Evolutionary conservation across 2,329 filamentous ascomycete species (phyloP).

Genomic region (Akanthomyces uredinophilus): DNA sequence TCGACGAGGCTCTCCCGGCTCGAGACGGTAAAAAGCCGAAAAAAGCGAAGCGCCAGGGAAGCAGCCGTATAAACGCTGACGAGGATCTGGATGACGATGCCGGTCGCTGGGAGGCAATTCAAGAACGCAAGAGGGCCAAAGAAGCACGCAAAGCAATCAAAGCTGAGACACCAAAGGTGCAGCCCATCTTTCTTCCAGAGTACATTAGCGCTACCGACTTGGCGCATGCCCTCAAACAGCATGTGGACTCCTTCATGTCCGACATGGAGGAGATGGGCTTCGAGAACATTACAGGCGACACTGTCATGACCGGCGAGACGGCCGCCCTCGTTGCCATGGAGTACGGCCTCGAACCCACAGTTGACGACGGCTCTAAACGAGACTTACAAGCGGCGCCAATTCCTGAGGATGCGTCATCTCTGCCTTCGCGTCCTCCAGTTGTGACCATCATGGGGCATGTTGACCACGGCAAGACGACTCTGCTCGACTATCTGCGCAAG

Average conservation of each 20-base stretch:
- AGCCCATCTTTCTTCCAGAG: conserved; percentile 72
- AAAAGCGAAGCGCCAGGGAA: conserved; percentile 4
- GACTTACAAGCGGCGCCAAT: conserved; percentile 69
- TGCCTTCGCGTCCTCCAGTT: conserved; percentile 79
- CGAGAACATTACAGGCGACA: conserved; percentile 74
- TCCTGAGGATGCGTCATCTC: conserved; percentile 58
- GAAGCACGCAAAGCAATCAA: conserved; percentile 35
- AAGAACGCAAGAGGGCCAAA: conserved; percentile 39
- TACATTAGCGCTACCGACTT: conserved; percentile 86
- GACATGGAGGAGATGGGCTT: conserved; percentile 86
- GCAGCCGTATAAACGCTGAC: conserved; percentile 15
- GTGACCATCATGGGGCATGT: conserved; percentile 99
- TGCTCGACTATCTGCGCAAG: conserved; percentile 88
- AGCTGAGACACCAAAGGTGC: conserved; percentile 39
- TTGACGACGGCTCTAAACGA: conserved; percentile 58
- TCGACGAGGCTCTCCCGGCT: background rate
- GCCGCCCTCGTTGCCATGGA: conserved; percentile 87
- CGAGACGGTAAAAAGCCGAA: conserved; percentile 10
- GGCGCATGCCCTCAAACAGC: conserved; percentile 67
- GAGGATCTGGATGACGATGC: conserved; percentile 37
- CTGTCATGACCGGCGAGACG: conserved; percentile 85
- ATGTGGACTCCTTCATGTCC: conserved; percentile 62
- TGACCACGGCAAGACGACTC: conserved; percentile 96
- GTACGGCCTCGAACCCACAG: conserved; percentile 82
- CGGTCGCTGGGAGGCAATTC: conserved; percentile 33